These are phyloP conservation scores for Diutina siamensis DNA, from an alignment of 1,139 yeast species.

Conservation along the genomic window DNA sequence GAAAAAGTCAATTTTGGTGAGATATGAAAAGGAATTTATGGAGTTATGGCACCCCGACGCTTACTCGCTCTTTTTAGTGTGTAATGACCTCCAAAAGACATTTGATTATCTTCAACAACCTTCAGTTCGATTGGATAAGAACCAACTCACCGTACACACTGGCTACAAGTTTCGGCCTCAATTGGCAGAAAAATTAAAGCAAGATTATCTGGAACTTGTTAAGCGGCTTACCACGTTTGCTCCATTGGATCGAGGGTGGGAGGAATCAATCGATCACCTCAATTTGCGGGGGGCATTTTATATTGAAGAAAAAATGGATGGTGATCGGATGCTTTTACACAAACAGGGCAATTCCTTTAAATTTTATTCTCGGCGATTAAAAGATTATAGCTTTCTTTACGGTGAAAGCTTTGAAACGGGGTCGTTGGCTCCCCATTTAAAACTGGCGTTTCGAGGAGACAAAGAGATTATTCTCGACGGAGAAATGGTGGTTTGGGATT, in stretches of 20 bases:
- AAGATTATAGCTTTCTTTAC: conserved; percentile 63
- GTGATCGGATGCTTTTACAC: conserved; percentile 79
- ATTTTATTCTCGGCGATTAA: conserved; percentile 59
- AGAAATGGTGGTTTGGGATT: conserved; percentile 87
- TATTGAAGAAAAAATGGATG: conserved; percentile 90
- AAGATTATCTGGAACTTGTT: conserved; percentile 38
- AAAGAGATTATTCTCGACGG: conserved; percentile 67
- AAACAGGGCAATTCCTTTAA: conserved; percentile 28
- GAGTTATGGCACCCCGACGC: conserved; percentile 80
- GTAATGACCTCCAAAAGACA: conserved; percentile 53
- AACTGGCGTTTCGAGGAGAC: conserved; percentile 29
- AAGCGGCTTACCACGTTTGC: conserved; percentile 21
- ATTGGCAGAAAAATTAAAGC: conserved; percentile 42
- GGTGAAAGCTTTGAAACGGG: conserved; percentile 55
- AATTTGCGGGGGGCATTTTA: conserved; percentile 33
- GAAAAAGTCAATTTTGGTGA: conserved; percentile 44
- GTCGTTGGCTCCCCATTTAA: conserved; percentile 46
- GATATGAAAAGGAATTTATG: conserved; percentile 52
- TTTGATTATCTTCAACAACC: conserved; percentile 51
- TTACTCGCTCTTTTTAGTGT: conserved; percentile 46
- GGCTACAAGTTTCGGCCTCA: conserved; percentile 62
- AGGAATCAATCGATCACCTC: conserved; percentile 11
- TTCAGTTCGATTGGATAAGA: conserved; percentile 24
- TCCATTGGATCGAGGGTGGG: conserved; percentile 13
- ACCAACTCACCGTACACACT: conserved; percentile 36